Evolutionary conservation across 805 yeast species (phyloP).

Genomic region (Lipomyces oligophaga): DNA sequence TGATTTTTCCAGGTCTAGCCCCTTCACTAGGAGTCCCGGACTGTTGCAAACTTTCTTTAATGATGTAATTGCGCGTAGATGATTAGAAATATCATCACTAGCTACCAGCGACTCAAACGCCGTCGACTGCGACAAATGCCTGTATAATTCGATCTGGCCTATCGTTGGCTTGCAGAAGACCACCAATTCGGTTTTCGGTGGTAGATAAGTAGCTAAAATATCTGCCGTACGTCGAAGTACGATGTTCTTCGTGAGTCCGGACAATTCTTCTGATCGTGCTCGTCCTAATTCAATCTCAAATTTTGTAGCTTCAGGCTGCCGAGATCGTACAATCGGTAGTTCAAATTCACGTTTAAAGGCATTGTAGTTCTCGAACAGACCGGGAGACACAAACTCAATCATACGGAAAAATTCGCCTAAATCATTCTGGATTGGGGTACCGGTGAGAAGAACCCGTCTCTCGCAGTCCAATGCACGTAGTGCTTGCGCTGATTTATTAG

Average conservation of each 20-base stretch:
- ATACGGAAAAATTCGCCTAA: slow-evolving; percentile 76
- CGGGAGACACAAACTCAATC: slow-evolving; percentile 80
- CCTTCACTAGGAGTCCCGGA: slow-evolving; percentile 51
- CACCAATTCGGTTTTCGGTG: slow-evolving; percentile 67
- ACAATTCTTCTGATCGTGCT: slow-evolving; percentile 58
- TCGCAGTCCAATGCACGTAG: slow-evolving; percentile 53
- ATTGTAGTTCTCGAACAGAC: slow-evolving; percentile 61
- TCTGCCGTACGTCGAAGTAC: slow-evolving; percentile 68
- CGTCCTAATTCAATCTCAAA: slow-evolving; percentile 54
- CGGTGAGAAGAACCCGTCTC: slow-evolving; percentile 66
- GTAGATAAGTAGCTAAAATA: slow-evolving; percentile 53
- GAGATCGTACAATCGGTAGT: slow-evolving; percentile 64
- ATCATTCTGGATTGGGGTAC: slow-evolving; percentile 94
- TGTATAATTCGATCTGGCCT: slow-evolving; percentile 55
- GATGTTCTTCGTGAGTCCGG: slow-evolving; percentile 59
- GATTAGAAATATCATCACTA: slow-evolving; percentile 36
- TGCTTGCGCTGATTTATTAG: slow-evolving; percentile 66
- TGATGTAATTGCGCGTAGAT: slow-evolving; percentile 65
- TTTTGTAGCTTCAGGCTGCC: slow-evolving; percentile 59
- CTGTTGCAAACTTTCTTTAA: slow-evolving; percentile 82
- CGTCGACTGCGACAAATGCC: slow-evolving; percentile 44
- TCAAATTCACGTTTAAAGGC: slow-evolving; percentile 48
- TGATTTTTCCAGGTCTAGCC: slow-evolving; percentile 8
- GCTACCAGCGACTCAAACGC: slow-evolving; percentile 35
- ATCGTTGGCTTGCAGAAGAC: slow-evolving; percentile 73